phyloP scores from a whole-genome alignment of 2,329 filamentous ascomycete genomes.

The Tolypocladium ophioglossoides region DNA sequence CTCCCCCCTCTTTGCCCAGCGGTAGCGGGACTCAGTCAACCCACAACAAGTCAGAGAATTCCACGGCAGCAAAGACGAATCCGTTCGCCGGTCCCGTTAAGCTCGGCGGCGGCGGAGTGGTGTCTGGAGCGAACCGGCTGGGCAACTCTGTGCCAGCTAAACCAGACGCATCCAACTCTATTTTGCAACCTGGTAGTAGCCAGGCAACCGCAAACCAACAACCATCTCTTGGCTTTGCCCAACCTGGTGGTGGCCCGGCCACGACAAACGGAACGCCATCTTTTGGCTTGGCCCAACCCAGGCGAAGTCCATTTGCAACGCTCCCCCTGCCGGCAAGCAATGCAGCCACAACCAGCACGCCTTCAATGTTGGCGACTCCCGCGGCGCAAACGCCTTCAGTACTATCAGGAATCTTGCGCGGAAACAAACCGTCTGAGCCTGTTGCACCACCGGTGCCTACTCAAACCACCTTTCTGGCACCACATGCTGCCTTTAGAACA shows the following conservation, averaged over 20 bases:
- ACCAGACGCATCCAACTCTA: background rate
- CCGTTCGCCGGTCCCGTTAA: background rate
- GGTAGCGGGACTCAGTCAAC: background rate
- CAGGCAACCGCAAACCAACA: background rate
- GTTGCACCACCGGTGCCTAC: background rate
- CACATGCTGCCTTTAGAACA: background rate
- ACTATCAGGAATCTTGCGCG: background rate
- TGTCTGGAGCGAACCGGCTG: background rate
- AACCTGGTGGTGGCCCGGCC: background rate
- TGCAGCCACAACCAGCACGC: slow-evolving; percentile 1
- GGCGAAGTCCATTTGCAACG: slow-evolving; percentile 13
- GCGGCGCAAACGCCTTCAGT: slow-evolving; percentile 1
- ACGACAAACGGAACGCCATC: background rate
- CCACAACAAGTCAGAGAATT: background rate
- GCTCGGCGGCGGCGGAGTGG: background rate
- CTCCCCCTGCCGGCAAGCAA: slow-evolving; percentile 6
- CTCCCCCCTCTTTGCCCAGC: background rate
- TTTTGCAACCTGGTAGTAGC: background rate
- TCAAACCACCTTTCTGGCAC: background rate
- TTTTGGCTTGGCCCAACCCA: background rate
- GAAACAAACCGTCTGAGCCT: background rate
- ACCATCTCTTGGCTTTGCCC: background rate
- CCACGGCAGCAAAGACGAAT: background rate
- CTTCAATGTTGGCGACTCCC: background rate
- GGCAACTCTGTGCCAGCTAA: background rate